Evolutionary conservation across 495 filamentous ascomycete species (phyloP).

Genomic region (Cetradonia linearis): DNA sequence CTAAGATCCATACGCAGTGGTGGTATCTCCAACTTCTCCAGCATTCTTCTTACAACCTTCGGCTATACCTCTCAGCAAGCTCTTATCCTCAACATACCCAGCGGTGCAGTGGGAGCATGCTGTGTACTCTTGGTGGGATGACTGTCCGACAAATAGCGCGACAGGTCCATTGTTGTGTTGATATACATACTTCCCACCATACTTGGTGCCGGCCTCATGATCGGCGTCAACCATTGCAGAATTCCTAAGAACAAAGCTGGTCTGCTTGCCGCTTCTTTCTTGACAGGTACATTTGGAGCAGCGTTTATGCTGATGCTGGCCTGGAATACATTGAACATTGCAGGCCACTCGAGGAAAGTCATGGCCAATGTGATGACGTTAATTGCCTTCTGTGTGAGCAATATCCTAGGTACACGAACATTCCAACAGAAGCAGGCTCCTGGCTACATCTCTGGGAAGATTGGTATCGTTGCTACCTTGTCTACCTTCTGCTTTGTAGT

Average conservation of each 20-base stretch:
- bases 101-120: conserved; percentile 27
- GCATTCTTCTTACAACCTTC: conserved; percentile 39
- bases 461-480: conserved; percentile 29
- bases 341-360: conserved; percentile 29
- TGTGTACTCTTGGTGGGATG: conserved; percentile 26
- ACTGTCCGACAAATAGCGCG: conserved; percentile 27
- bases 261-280: conserved; percentile 29
- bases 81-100: conserved; percentile 27
- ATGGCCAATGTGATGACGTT: conserved; percentile 32
- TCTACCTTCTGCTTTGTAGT: conserved; percentile 26
- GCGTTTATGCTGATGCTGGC: conserved; percentile 29
- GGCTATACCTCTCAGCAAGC: conserved; percentile 30
- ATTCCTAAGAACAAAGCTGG: conserved; percentile 29
- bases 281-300: conserved; percentile 28
- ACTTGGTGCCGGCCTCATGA: conserved; percentile 31
- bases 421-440: conserved; percentile 43
- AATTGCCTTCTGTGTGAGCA: conserved; percentile 41
- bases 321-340: conserved; percentile 30
- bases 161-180: conserved; percentile 28
- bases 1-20: conserved; percentile 42
- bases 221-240: conserved; percentile 29
- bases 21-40: conserved; percentile 40
- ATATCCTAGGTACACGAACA: conserved; percentile 51
- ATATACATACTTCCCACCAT: conserved; percentile 31
- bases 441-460: conserved; percentile 30